Base-by-base conservation (phyloP, 805 yeast species). In the Peterozyma toletana region DNA sequence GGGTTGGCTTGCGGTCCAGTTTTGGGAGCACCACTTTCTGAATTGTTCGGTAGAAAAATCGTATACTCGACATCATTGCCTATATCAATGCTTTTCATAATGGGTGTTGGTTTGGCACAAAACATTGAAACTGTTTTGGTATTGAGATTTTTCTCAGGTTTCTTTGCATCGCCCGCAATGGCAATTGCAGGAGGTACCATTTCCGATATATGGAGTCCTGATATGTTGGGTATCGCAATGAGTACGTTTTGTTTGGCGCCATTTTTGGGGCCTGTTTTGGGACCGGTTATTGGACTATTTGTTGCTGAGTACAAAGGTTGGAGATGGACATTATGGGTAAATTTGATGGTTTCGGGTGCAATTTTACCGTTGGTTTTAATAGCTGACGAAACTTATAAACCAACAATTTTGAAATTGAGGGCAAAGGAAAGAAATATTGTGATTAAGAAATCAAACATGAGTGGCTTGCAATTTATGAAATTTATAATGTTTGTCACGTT, bases 121-220 rank as follows among this genome's bases (percentile, higher is more conserved):
- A 78, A 83, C 51, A 80, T 85, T 50, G 68, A 77, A 46, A 67
- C 75, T 10, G 68, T 85, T 29, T 63, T 87, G 39, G 80, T 88
- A 5, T 67, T 86, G 38, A 66, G 96, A 53, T 84, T 85, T 55
- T 76, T 88, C 53, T 68, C 83, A 16, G 95, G 95, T 1, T 70
- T 82, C 29, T 72, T 82, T 40, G 87, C 93, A 1, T 80, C 90
- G 1, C 95, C 93, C 2, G 88, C 90, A 2, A 70, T 88, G 64
- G 82, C 95, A 9, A 78, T 86, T 50, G 91, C 88, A 11, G 88
- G 90, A 42, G 96, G 96, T 50, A 80, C 93, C 5, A 77, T 88
- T 48, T 67, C 81, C 43, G 96, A 88, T 63, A 62, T 87, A 39
- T 88, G 90, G 80, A 73, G 70, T 16, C 77, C 80, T 31, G 73